phyloP scores from a whole-genome alignment of 2,329 filamentous ascomycete genomes.

The Ascochyta lentis region DNA sequence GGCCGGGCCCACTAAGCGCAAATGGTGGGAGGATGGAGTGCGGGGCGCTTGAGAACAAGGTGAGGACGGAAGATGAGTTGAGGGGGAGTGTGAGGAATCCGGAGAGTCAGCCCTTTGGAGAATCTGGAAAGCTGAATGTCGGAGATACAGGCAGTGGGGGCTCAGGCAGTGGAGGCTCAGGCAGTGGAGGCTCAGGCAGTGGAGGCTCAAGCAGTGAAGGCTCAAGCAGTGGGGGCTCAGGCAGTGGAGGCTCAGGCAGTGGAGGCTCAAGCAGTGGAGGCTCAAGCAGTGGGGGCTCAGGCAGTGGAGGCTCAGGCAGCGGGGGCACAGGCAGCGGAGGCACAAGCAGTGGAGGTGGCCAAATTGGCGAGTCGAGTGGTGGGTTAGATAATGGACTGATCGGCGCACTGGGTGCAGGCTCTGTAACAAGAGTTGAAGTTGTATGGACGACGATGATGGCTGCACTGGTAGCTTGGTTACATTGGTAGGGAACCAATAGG shows the following conservation, averaged over 20 bases:
- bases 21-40: conserved; percentile 45
- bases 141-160: neutral
- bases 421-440: neutral
- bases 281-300: too few species aligned
- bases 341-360: neutral
- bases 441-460: neutral
- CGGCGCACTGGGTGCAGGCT: neutral
- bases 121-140: neutral
- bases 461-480: neutral
- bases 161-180: neutral
- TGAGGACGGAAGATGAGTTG: conserved; percentile 33
- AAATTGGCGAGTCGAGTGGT: neutral
- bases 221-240: too few species aligned
- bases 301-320: too few species aligned
- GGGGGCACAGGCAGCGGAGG: neutral
- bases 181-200: too few species aligned
- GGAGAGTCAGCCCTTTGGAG: conserved; percentile 31
- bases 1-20: conserved; percentile 42
- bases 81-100: conserved; percentile 45
- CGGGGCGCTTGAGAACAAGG: conserved; percentile 35
- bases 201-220: neutral
- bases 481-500: neutral
- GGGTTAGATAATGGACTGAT: neutral
- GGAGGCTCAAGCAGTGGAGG: too few species aligned
- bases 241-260: neutral